Conservation (phyloP, 805 yeast genomes). For the Aciculoconidium aculeatum region DNA sequence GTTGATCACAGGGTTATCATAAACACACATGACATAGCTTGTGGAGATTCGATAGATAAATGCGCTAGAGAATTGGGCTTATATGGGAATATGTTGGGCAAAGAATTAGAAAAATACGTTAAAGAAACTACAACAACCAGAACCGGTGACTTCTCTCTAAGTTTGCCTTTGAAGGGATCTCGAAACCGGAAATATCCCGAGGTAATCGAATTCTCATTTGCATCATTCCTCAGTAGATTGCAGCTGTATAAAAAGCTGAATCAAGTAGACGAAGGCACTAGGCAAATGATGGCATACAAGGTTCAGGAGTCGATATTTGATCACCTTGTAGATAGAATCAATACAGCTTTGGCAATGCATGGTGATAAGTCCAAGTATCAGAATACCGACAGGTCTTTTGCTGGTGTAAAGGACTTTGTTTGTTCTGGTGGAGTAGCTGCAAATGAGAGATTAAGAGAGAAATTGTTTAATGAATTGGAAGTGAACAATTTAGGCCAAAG, state of each 20-base stretch:
- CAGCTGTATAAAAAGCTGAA: conserved; percentile 20
- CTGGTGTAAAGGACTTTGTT: conserved; percentile 50
- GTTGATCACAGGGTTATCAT: conserved; percentile 66
- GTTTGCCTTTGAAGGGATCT: conserved; percentile 28
- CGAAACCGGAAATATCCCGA: conserved; percentile 24
- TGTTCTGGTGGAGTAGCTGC: conserved; percentile 96
- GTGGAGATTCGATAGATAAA: conserved; percentile 91
- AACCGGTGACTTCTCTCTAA: conserved; percentile 19
- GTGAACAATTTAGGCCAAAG: conserved; percentile 7
- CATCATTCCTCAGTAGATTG: conserved; percentile 62
- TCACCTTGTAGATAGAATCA: conserved; percentile 65
- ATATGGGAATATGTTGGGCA: conserved; percentile 79
- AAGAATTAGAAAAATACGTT: conserved; percentile 63
- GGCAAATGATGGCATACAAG: conserved; percentile 47
- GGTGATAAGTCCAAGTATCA: conserved; percentile 11
- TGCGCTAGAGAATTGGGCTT: conserved; percentile 84
- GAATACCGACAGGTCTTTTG: conserved; percentile 35
- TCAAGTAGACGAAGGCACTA: conserved; percentile 37
- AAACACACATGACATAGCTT: conserved; percentile 81
- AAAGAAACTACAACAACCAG: conserved; percentile 13
- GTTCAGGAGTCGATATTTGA: conserved; percentile 63
- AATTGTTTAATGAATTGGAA: conserved; percentile 37
- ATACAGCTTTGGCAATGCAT: conserved; percentile 40
- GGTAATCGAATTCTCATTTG: conserved; percentile 56
- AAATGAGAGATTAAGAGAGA: conserved; percentile 49